Evolutionary conservation across 202 grass and related monocot genomes (phyloP).

Genomic region (Musa balbisiana): DNA sequence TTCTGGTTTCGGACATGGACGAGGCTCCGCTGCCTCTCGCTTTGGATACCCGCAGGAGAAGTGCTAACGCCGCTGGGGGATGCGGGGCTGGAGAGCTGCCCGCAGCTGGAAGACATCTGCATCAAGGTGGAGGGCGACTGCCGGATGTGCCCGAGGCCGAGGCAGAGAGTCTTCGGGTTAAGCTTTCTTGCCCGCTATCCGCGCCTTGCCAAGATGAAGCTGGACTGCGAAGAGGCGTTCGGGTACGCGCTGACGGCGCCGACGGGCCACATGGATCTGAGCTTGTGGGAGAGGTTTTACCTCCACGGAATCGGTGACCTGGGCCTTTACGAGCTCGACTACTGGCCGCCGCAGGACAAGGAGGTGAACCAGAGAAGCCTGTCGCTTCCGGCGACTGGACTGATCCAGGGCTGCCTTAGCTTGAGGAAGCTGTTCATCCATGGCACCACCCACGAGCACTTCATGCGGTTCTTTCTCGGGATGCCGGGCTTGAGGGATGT

Average conservation of each 20-base stretch:
- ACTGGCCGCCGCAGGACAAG: constrained; percentile 95
- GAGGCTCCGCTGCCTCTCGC: constrained; percentile 58
- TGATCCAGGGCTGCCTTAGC: constrained; percentile 37
- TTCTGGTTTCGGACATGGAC: constrained; percentile 44
- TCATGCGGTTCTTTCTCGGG: constrained; percentile 69
- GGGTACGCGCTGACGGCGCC: constrained; percentile 90
- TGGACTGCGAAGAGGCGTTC: constrained; percentile 78
- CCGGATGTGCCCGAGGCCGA: constrained; percentile 40
- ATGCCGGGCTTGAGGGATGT: constrained; percentile 63
- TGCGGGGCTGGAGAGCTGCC: constrained; percentile 55
- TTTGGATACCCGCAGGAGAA: constrained; percentile 78
- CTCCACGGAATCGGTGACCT: constrained; percentile 59
- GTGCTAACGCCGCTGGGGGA: constrained; percentile 50
- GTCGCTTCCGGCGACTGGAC: constrained; percentile 48
- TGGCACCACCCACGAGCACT: constrained; percentile 82
- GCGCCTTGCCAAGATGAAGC: constrained; percentile 68
- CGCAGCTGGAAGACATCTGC: constrained; percentile 61
- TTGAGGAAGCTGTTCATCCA: constrained; percentile 96
- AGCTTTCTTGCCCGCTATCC: constrained; percentile 50
- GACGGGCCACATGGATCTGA: constrained; percentile 78
- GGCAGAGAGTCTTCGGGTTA: constrained; percentile 40
- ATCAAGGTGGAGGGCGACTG: constrained; percentile 96
- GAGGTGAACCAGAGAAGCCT: constrained; percentile 87
- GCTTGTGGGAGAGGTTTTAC: constrained; percentile 87
- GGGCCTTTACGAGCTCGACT: constrained; percentile 74